Evolutionary conservation across 2,329 filamentous ascomycete genomes (phyloP), one percentile per base, ranked within the genome.

Genomic region (Hymenoscyphus fructigenus): DNA sequence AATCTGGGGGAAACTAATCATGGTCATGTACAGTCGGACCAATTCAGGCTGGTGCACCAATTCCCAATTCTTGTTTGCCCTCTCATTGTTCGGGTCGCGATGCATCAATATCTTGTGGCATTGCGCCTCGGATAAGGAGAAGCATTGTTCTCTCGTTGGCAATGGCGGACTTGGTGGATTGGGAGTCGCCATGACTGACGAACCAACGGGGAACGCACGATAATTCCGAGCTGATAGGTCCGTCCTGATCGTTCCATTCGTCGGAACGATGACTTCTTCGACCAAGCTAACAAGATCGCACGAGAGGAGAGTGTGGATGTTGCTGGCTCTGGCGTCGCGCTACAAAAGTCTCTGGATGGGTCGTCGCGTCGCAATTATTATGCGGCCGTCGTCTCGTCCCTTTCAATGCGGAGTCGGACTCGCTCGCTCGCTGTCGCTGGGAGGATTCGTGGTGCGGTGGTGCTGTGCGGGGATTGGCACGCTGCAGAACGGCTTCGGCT

Each of bases 21-120:
- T 68, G 23, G 66, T 69, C 71, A 73, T 73, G 56, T 73, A 73
- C 26, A 70, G 67, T 10, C 71, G 67, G 10, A 73, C 66, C n/a
- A 73, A 66, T 44, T 73, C 67, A 12, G 63, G 57, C 56, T 73
- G 71, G 58, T 73, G 66, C 10, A 60, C 44, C 26, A 61, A 14
- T 55, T 71, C 71, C 71, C 71, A 73, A 41, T 67, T 64, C 36
- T 69, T 68, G 38, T 73, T 66, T 34, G 64, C 61, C 47, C 71
- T 63, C 1, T 59, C 55, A 12, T 68, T 66, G 3, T 68, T 55
- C 3, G 71, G 71, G 56, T 73, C 70, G 28, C 67, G 68, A 56
- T 64, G 57, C 28, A 70, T 56, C 53, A 68, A 63, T 14, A 72
- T 73, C 60, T 59, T 66, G 38, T 65, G 68, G 58, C 71, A 73